Conservation (phyloP, 371 early-diverging fungal species). For the Apophysomyces elegans region DNA sequence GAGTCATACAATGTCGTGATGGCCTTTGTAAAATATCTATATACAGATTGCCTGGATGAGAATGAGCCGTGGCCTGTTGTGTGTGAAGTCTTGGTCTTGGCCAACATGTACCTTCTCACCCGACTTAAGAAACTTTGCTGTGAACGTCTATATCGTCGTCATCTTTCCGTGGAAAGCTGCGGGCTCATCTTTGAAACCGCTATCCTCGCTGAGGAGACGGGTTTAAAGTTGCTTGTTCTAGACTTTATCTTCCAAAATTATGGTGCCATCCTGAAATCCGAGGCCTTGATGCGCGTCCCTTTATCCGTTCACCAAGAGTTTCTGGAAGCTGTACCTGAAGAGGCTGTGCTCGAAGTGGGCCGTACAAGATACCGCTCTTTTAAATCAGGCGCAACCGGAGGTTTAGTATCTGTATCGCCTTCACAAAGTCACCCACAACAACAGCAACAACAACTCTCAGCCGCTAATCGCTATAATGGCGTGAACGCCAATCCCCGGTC, state of each 20-base stretch:
- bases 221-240: slow-evolving; percentile 51
- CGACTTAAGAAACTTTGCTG: slow-evolving; percentile 64
- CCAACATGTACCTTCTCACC: slow-evolving; percentile 60
- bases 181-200: slow-evolving; percentile 61
- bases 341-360: slow-evolving; percentile 41
- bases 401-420: not conserved
- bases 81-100: slow-evolving; percentile 60
- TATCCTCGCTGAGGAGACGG: slow-evolving; percentile 54
- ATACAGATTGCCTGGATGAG: slow-evolving; percentile 61
- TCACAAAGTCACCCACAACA: not conserved
- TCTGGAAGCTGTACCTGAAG: slow-evolving; percentile 47
- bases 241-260: slow-evolving; percentile 59
- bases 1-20: slow-evolving; percentile 58
- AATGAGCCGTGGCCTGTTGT: slow-evolving; percentile 47
- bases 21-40: slow-evolving; percentile 64
- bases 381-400: not conserved
- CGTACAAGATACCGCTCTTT: not conserved
- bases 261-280: slow-evolving; percentile 57
- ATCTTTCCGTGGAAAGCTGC: slow-evolving; percentile 57
- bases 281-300: slow-evolving; percentile 46
- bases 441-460: not conserved
- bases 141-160: slow-evolving; percentile 48
- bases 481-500: not conserved
- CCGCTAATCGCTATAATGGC: not conserved
- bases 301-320: slow-evolving; percentile 33